Evolutionary conservation across 306 rosid genomes (phyloP).

Genomic region (peach (Prunus persica)): DNA sequence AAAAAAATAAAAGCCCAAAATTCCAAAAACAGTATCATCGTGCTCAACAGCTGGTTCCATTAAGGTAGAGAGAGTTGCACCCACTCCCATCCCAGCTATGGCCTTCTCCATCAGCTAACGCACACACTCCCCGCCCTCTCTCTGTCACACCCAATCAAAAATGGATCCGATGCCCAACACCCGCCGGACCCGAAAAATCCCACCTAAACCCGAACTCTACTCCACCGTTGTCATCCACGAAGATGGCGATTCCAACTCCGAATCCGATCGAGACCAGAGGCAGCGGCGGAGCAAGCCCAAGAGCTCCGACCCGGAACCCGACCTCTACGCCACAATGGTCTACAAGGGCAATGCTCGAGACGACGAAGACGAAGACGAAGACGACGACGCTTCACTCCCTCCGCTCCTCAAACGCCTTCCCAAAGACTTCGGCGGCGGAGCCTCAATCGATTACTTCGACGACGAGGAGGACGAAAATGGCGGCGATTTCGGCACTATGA

Average conservation of each 20-base stretch:
- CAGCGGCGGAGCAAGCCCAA: slow-evolving; percentile 27
- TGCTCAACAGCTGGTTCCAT: slow-evolving; percentile 22
- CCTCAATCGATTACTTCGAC: slow-evolving; percentile 65
- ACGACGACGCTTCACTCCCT: slow-evolving; percentile 84
- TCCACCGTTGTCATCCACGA: slow-evolving; percentile 75
- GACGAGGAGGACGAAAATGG: slow-evolving; percentile 45
- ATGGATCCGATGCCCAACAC: slow-evolving; percentile 63
- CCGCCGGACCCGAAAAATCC: slow-evolving; percentile 42
- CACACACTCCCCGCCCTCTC: neutral
- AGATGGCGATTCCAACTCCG: slow-evolving; percentile 41
- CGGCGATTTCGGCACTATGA: slow-evolving; percentile 78
- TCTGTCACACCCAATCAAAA: neutral
- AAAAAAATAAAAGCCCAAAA: neutral
- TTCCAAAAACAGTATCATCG: neutral
- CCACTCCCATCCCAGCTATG: neutral
- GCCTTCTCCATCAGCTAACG: neutral
- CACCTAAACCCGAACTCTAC: slow-evolving; percentile 56
- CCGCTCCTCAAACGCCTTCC: slow-evolving; percentile 90
- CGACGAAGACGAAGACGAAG: slow-evolving; percentile 54
- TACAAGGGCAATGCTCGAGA: slow-evolving; percentile 49
- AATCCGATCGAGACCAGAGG: slow-evolving; percentile 9
- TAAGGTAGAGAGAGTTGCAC: neutral
- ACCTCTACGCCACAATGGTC: slow-evolving; percentile 73
- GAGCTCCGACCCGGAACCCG: slow-evolving; percentile 31
- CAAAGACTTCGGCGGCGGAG: slow-evolving; percentile 95